Percentiles rank a stretch among this genome's conserved stretches.
Evolutionary conservation across 768 basidiomycete genomes (phyloP).

Genomic region (Collybiopsis luxurians): DNA sequence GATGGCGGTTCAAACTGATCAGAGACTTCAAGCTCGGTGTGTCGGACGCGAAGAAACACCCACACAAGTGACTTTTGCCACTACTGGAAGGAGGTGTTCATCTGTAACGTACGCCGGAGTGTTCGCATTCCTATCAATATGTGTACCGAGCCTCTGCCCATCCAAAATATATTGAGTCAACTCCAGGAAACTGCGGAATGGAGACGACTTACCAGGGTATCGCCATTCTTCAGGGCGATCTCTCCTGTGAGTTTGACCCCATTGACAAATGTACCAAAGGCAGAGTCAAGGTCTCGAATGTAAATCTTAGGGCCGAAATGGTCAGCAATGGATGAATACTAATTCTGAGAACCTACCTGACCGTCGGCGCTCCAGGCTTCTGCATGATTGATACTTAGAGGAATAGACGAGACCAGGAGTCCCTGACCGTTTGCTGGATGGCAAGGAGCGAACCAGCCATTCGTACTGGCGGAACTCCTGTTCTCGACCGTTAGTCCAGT

Average conservation of each 20-base stretch:
- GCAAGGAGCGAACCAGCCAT: conserved; percentile 41
- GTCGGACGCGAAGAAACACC: conserved; percentile 14
- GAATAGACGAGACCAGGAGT: conserved; percentile 33
- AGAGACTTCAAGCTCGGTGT: background rate
- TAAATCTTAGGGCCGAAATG: conserved; percentile 29
- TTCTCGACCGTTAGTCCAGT: conserved; percentile 9
- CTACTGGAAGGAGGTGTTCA: conserved; percentile 43
- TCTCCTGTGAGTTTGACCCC: conserved; percentile 35
- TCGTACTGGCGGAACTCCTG: conserved; percentile 26
- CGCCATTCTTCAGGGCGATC: conserved; percentile 37
- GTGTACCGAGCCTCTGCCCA: conserved; percentile 41
- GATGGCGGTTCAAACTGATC: too few relatives aligned
- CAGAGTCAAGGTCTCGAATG: conserved; percentile 43
- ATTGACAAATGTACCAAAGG: conserved; percentile 50
- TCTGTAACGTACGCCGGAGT: conserved; percentile 38
- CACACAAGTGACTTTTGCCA: conserved; percentile 35
- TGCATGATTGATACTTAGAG: conserved; percentile 41
- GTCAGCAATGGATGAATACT: conserved; percentile 1
- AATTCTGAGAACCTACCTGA: conserved; percentile 26
- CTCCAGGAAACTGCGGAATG: background rate
- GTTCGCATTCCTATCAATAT: conserved; percentile 33
- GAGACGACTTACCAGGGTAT: conserved; percentile 37
- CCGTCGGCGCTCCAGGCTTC: conserved; percentile 44
- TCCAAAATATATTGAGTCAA: too few relatives aligned
- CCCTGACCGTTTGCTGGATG: conserved; percentile 12